phyloP scores from a whole-genome alignment of 1,284 basidiomycete genomes.

The Spongispora temasekensis region DNA sequence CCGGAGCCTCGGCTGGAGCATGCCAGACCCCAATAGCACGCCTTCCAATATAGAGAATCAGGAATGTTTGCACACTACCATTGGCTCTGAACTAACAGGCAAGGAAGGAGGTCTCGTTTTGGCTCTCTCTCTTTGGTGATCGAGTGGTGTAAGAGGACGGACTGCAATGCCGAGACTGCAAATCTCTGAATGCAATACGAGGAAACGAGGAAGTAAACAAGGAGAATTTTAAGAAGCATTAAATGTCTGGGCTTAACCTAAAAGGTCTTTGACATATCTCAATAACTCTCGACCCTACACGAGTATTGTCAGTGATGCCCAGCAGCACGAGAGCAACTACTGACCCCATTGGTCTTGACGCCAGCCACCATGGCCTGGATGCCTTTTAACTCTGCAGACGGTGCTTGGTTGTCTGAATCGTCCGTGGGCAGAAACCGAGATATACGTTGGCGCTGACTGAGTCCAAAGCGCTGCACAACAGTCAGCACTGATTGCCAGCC shows the following conservation, averaged over 20 bases:
- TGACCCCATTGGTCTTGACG: slow-evolving; percentile 70
- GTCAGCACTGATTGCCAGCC: slow-evolving; percentile 76
- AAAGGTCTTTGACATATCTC: slow-evolving; percentile 68
- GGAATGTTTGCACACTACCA: slow-evolving; percentile 57
- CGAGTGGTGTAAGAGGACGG: neutral
- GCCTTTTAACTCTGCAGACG: slow-evolving; percentile 42
- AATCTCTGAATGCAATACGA: neutral
- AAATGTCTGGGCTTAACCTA: slow-evolving; percentile 44
- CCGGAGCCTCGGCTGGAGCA: neutral
- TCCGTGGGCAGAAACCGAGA: slow-evolving; percentile 29
- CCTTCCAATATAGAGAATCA: slow-evolving; percentile 66
- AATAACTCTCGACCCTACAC: slow-evolving; percentile 68
- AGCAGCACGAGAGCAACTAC: slow-evolving; percentile 36
- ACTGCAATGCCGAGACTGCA: no score
- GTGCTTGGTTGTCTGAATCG: slow-evolving; percentile 10
- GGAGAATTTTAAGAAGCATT: neutral
- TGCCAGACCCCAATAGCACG: slow-evolving; percentile 47
- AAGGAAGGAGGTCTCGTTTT: slow-evolving; percentile 66
- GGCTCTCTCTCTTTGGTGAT: slow-evolving; percentile 11
- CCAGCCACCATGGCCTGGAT: slow-evolving; percentile 73
- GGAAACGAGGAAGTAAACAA: neutral
- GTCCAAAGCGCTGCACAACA: slow-evolving; percentile 62
- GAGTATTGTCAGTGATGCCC: slow-evolving; percentile 3
- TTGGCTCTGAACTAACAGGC: slow-evolving; percentile 53
- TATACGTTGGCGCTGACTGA: slow-evolving; percentile 55